Conservation (phyloP, 306 rosid genomes). For the Lathyrus sativus region DNA sequence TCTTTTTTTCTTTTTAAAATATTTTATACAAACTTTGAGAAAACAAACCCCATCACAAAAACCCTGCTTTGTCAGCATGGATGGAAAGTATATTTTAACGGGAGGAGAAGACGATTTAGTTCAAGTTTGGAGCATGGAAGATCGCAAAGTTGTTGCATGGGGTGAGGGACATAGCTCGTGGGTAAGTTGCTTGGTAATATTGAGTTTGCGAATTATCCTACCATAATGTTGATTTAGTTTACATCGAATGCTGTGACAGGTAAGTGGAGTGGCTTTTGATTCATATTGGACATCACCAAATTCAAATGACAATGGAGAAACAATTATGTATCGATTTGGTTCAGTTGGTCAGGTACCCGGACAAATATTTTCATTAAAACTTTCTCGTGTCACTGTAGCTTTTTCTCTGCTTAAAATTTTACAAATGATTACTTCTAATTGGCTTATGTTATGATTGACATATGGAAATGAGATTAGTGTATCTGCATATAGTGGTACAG, state of each 20-base stretch:
- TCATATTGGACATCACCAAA: conserved; percentile 94
- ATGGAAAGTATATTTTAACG: conserved; percentile 90
- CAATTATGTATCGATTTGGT: conserved; percentile 85
- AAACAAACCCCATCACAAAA: conserved; percentile 10
- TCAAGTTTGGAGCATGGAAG: conserved; percentile 99
- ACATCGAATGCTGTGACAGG: conserved; percentile 56
- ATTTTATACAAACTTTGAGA: conserved; percentile 25
- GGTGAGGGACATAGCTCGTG: conserved; percentile 98
- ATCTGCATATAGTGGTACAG: too few relatives aligned
- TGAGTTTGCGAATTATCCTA: conserved; percentile 28
- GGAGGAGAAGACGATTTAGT: conserved; percentile 99
- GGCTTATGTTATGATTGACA: conserved; percentile 13
- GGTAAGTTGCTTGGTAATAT: conserved; percentile 58
- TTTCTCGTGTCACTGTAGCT: conserved; percentile 4
- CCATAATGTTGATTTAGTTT: conserved; percentile 26
- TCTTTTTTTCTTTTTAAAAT: background rate
- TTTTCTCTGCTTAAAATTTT: conserved; percentile 17
- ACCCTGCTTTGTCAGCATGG: conserved; percentile 58
- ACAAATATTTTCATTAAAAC: conserved; percentile 5
- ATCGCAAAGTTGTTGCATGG: conserved; percentile 98
- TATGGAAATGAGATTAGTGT: conserved; percentile 15
- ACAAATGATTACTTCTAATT: background rate
- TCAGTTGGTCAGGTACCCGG: conserved; percentile 91
- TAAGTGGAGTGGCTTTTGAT: conserved; percentile 98
- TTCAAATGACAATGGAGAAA: conserved; percentile 72